Evolutionary conservation across 202 grass and related monocot species (phyloP), one percentile per base, ranked within the genome.

Genomic region (Miscanthus sacchariflorus): DNA sequence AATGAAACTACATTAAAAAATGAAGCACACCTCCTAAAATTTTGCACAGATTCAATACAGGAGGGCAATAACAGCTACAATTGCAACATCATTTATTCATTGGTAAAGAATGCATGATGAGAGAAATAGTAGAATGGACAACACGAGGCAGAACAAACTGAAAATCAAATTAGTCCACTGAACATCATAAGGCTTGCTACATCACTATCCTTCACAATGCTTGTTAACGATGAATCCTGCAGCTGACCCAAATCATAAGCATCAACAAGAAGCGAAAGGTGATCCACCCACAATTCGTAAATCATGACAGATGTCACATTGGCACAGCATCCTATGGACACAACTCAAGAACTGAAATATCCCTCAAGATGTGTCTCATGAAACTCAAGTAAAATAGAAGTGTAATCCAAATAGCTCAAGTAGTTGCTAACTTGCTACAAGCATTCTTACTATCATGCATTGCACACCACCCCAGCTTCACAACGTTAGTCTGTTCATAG

Each of bases 211-310:
- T 64, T 64, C 61, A 54, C 19, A 74, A 75, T 12, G 46, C 15
- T 65, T 72, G 14, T n/a, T 54, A 43, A 54, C 36, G 17, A 61
- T 48, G 1, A 61, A 77, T 11, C 7, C 23, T 63, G 35, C 19
- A 75, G 68, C 12, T 81, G 76, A 6, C 48, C 15, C 2, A 68
- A 58, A 54, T 76, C 5, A 35, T 66, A 42, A 75, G 44, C 45
- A 80, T 28, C 25, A 78, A 25, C 44, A 74, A 73, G 80, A 83
- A 90, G n/a, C 49, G 21, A 84, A 66, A 70, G 11, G 38, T 45
- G 43, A 88, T 38, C 4, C 14, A 30, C 28, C 52, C 24, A 50
- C 1, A 68, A 79, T 13, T 35, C 42, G 36, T 21, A 21, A 73
- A 25, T 7, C 70, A 81, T 42, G 61, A 61, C 4, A 30, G 50